These are phyloP conservation scores for Fusarium protoensiforme DNA, from an alignment of 2,329 filamentous ascomycete genomes.

Conservation along the genomic window DNA sequence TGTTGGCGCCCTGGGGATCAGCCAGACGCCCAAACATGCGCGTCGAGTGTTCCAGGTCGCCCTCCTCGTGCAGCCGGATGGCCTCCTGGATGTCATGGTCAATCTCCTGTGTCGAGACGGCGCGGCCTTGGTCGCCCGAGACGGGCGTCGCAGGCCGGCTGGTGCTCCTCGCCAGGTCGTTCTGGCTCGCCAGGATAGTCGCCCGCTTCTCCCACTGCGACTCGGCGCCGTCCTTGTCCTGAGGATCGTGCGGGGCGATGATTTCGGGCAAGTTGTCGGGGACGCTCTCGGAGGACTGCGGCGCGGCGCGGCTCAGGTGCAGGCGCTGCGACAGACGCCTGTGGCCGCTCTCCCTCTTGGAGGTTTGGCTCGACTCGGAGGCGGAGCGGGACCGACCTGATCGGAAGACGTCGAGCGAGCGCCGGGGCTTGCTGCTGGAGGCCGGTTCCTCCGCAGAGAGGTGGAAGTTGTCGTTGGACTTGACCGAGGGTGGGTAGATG, in stretches of 20 bases:
- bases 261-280: slow-evolving; percentile 85
- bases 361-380: slow-evolving; percentile 54
- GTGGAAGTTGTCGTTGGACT: slow-evolving; percentile 46
- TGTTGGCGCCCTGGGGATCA: slow-evolving; percentile 85
- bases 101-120: slow-evolving; percentile 61
- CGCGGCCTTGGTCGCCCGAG: slow-evolving; percentile 38
- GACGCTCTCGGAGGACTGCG: slow-evolving; percentile 79
- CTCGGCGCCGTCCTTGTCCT: slow-evolving; percentile 64
- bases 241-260: slow-evolving; percentile 55
- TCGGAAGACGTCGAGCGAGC: slow-evolving; percentile 59
- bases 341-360: slow-evolving; percentile 47
- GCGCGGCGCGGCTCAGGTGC: slow-evolving; percentile 69
- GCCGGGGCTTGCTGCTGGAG: slow-evolving; percentile 47
- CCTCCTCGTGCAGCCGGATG: slow-evolving; percentile 91
- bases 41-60: slow-evolving; percentile 83
- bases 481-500: slow-evolving; percentile 72
- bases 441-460: slow-evolving; percentile 45
- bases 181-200: slow-evolving; percentile 82
- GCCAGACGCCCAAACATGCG: slow-evolving; percentile 85
- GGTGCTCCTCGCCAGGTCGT: slow-evolving; percentile 58
- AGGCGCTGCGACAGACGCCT: slow-evolving; percentile 76
- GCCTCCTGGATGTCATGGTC: slow-evolving; percentile 89
- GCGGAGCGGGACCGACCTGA: slow-evolving; percentile 60
- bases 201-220: slow-evolving; percentile 92
- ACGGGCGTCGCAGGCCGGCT: slow-evolving; percentile 52